Base-by-base conservation (phyloP, 1,284 basidiomycete genomes). In the Laetiporus sulphureus region DNA sequence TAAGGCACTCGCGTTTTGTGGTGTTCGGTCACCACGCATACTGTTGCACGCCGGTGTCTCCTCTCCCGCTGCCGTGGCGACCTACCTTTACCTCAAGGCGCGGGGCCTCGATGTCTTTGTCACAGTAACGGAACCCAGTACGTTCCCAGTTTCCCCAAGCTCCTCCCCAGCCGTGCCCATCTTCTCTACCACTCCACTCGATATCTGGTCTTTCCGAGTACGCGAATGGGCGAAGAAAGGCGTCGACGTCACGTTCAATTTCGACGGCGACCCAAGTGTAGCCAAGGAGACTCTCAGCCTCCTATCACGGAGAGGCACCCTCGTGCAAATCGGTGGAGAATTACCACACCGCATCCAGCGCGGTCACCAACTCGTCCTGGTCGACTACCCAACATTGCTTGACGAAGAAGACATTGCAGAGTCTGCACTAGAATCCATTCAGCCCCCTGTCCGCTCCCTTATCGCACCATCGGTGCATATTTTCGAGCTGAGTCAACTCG, bases 231-330 rank as follows among this genome's bases (percentile, higher is more conserved):
- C 31, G 10, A 6, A 11, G 5, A 27, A 40, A 15, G 38, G 42
- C 20, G 38, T 44, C 11, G 42, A 44, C 24, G 32, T 44, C n/a
- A 32, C 27, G 22, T 35, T 44, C 42, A 44, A 44, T 20, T 44
- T 44, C 32, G 38, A 44, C 25, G 6, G 22, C 15, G 32, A 40
- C 18, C 19, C 15, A 21, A 19, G 30, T 22, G 22, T 36, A 10
- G 29, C 41, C 4, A 42, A 13, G 34, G 34, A 42, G 22, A 42
- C 41, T 5, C 12, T 37, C 11, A 24, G 20, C 12, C 16, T 42
- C 13, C 35, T 42, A 5, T 42, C 41, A 19, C 4, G 13, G 3
- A 7, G 41, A 12, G 41, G 34, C 8, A 27, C 34, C 13, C 27
- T 42, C 6, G 19, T 42, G 16, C 33, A 42, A 15, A 30, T 42